These are phyloP conservation scores for Aspergillus kassunensis DNA, from an alignment of 495 filamentous ascomycete genomes.

Conservation along the genomic window DNA sequence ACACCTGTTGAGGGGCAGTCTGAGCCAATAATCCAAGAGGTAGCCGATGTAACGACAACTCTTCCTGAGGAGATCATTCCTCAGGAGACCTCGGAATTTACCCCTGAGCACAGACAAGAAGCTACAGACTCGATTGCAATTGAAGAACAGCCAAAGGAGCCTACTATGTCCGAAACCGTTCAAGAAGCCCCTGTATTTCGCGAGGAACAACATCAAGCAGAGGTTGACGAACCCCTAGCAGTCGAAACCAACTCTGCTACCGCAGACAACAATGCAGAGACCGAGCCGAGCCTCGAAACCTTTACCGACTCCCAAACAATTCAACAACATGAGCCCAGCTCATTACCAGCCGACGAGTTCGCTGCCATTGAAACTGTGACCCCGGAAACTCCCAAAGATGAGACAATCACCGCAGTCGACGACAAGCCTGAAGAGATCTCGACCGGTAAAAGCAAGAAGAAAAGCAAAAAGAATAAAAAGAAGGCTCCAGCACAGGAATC, in stretches of 20 bases:
- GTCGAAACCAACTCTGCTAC: not conserved
- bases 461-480: constrained; percentile 19
- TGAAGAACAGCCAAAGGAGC: not conserved
- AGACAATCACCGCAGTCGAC: not conserved
- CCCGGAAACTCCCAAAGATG: not conserved
- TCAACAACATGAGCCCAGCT: not conserved
- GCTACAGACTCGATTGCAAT: not conserved
- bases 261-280: not conserved
- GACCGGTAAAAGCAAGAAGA: constrained; percentile 31
- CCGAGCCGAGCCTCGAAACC: not conserved
- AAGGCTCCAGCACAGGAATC: not conserved
- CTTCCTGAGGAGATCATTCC: not conserved
- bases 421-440: not conserved
- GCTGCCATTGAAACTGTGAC: not conserved
- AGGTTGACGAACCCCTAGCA: not conserved
- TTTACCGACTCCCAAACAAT: not conserved
- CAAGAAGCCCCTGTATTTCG: not conserved
- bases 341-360: not conserved
- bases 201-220: not conserved
- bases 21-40: not conserved
- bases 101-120: too few species aligned
- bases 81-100: not conserved
- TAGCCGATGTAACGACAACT: not conserved
- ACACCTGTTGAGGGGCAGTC: not conserved
- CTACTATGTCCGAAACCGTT: not conserved